Base-by-base conservation (phyloP, 1,139 yeast genomes). In the Geotrichum candidum region DNA sequence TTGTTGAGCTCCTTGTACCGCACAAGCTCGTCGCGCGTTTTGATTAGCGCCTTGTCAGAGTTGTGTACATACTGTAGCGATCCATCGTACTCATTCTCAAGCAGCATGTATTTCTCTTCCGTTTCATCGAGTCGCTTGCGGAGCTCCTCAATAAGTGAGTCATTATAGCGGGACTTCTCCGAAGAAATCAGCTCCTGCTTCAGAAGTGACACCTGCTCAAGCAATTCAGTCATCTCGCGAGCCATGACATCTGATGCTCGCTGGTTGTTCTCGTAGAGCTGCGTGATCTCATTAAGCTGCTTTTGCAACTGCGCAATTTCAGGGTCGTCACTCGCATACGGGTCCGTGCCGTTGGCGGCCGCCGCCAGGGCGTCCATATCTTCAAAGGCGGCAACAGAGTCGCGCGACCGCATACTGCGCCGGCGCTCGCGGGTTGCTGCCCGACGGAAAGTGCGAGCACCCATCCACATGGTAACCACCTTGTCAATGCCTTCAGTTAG, bases 21-120 rank as follows among this genome's bases (percentile, higher is more conserved):
- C 57, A 78, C 78, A 64, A 87, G 77, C 72, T 91, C 96, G 56
- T 82, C 84, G 68, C 90, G 90, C 18, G 94, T 86, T 68, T 86
- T 72, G 65, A 83, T 84, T 63, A 90, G 80, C 0, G 96, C 96
- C 66, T 82, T 84, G 63, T 88, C 87, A 11, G 94, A 86, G 71
- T 86, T 88, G 68, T 83, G 84, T 35, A 89, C 87, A 50, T 90
- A 84, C 67, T 84, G 85, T 64, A 88, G 74, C 0, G 95, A 88
- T 68, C 86, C 85, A 63, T 83, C 83, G 74, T 88, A 89, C 69
- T 87, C 87, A 5, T 77, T 81, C 70, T 87, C 76, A 41, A 75
- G 68, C 54, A 72, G 73, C 22, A 35, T 31, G 59, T 62, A 65
- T 51, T 61, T 45, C 6, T 53, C 31, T 33, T 57, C 50, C 53